Evolutionary conservation across 1,284 basidiomycete genomes (phyloP).

Genomic region (Ustilago bromivora): DNA sequence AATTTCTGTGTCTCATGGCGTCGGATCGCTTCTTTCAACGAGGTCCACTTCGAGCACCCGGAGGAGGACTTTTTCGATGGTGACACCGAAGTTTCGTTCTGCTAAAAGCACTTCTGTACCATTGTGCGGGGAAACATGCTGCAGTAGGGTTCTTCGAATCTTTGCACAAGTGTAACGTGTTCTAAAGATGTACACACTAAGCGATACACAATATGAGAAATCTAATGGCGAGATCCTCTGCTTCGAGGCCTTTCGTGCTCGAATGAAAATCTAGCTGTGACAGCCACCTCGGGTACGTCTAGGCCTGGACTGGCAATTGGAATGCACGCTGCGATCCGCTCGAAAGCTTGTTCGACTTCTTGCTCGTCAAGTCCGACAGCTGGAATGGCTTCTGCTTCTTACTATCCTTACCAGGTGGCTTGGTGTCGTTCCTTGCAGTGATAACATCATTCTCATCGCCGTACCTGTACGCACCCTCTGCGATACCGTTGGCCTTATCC

Average conservation of each 20-base stretch:
- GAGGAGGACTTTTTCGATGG: conserved; percentile 10
- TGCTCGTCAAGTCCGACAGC: not conserved
- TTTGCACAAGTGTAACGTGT: not conserved
- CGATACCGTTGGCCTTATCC: conserved; percentile 65
- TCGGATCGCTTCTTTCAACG: conserved; percentile 71
- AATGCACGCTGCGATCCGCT: conserved; percentile 44
- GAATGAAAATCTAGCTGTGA: not conserved
- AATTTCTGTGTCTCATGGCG: conserved; percentile 70
- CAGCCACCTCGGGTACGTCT: not conserved
- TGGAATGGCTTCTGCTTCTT: conserved; percentile 9
- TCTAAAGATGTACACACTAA: conserved; percentile 3
- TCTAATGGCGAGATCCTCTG: not conserved
- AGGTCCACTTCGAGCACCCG: conserved; percentile 66
- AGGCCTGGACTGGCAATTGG: conserved; percentile 14
- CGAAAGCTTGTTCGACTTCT: conserved; percentile 27
- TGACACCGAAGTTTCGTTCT: not conserved
- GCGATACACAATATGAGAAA: not conserved
- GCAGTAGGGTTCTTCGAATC: not conserved
- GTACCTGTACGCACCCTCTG: conserved; percentile 31
- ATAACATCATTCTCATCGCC: conserved; percentile 47
- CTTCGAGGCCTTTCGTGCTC: not conserved
- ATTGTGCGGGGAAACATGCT: not conserved
- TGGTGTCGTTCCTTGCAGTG: conserved; percentile 18
- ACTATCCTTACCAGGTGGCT: conserved; percentile 10
- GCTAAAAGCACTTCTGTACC: too few relatives aligned